Base-by-base conservation (phyloP, 495 filamentous ascomycete genomes). In the Cercophora samala region DNA sequence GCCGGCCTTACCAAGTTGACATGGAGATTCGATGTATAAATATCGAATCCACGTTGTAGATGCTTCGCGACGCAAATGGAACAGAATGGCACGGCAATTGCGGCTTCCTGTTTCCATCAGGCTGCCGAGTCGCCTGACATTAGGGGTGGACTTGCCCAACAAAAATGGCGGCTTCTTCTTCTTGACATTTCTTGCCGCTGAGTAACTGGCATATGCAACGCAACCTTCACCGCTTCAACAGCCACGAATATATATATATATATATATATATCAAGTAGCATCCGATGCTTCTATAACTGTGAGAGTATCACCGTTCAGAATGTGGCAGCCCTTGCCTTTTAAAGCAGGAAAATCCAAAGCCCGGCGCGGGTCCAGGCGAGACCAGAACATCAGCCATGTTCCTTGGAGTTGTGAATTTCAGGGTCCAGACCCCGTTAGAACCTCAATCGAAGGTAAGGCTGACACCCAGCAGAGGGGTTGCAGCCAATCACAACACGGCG, bases 361-460 rank as follows among this genome's bases (percentile, higher is more conserved):
- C 63, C 60, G 62, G 25, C 22, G 15, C 23, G 32, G 13, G 22
- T 58, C 63, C 22, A 25, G 22, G 11, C 58, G 13, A 24, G 25
- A 32, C 55, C 52, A 59, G 66, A 42, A 55, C 25, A 59, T 42
- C 37, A 64, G 55, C 66, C 18, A 56, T 18, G 46, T 66, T 68
- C 18, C 19, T 37, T 62, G 60, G 11, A 24, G 37, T 46, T 46
- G 37, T 29, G 4, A 29, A 19, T 23, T 5, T 29, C 23, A n/a
- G 37, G 64, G 60, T 70, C 67, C 70, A 70, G 72, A 70, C 68
- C 69, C 18, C 17, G 1, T 19, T 18, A 37, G 60, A 62, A 25
- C 8, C 1, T 21, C 3, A 22, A 15, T n/a, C 18, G 17, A 15
- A 42, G n/a, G 65, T 70, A 73, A 72, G 70, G 70, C 73, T 73